These are phyloP conservation scores for Entomortierella lignicola DNA, from an alignment of 192 early-diverging fungal genomes.

Conservation along the genomic window DNA sequence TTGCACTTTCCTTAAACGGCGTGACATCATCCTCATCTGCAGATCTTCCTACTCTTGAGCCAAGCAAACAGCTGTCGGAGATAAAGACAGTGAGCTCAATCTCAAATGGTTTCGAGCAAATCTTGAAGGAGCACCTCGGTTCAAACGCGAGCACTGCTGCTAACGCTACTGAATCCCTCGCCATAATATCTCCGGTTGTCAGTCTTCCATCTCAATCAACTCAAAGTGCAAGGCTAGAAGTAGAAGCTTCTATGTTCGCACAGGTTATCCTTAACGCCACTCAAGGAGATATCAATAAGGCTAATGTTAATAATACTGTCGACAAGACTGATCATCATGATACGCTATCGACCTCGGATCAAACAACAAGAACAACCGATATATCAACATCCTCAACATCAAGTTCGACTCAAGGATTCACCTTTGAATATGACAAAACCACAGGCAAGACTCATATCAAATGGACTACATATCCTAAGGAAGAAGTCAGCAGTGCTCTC, in stretches of 20 bases:
- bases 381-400: background rate
- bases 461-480: slow-evolving; percentile 32
- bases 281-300: slow-evolving; percentile 11
- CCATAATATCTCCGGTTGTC: slow-evolving; percentile 25
- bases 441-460: slow-evolving; percentile 53
- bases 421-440: slow-evolving; percentile 42
- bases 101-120: slow-evolving; percentile 1
- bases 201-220: slow-evolving; percentile 26
- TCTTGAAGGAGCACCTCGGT: background rate
- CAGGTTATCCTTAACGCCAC: slow-evolving; percentile 38
- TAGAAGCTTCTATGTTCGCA: slow-evolving; percentile 27
- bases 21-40: background rate
- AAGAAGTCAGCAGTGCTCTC: slow-evolving; percentile 1
- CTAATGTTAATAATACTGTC: background rate
- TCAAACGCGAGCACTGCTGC: background rate
- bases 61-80: slow-evolving; percentile 1
- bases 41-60: background rate
- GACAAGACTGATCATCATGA: background rate
- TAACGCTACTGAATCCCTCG: slow-evolving; percentile 8
- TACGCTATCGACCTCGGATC: background rate
- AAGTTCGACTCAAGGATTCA: slow-evolving; percentile 19
- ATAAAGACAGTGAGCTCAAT: background rate
- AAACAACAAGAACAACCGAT: background rate
- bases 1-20: slow-evolving; percentile 33
- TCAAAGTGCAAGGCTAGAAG: slow-evolving; percentile 11